Percentiles rank a stretch among this genome's conserved stretches.
Conservation (phyloP, 1,284 basidiomycete genomes). For the Meira nashicola region DNA sequence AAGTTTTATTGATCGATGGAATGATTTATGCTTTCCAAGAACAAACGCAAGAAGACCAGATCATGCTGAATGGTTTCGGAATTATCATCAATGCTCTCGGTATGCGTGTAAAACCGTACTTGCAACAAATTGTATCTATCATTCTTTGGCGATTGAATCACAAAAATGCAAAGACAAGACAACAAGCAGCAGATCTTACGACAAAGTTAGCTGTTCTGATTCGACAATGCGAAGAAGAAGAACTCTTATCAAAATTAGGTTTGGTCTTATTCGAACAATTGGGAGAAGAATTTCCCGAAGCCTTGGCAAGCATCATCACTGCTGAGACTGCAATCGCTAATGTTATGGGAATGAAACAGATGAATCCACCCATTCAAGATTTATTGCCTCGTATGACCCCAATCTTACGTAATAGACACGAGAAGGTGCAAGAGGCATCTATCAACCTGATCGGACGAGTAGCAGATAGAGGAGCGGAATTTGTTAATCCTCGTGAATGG, state of each 20-base stretch:
- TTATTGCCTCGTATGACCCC: constrained; percentile 97
- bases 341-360: constrained; percentile 99
- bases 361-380: constrained; percentile 99
- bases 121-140: constrained; percentile 98
- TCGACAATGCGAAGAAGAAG: constrained; percentile 97
- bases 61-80: constrained; percentile 98
- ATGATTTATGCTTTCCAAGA: constrained; percentile 99
- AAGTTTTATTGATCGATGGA: constrained; percentile 89
- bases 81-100: constrained; percentile 94
- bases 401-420: constrained; percentile 95
- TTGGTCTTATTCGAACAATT: constrained; percentile 97
- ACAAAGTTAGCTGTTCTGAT: constrained; percentile 91
- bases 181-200: constrained; percentile 95
- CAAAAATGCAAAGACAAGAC: constrained; percentile 97
- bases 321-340: constrained; percentile 98
- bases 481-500: constrained; percentile 97
- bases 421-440: constrained; percentile 98
- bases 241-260: constrained; percentile 89
- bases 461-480: constrained; percentile 97
- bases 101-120: constrained; percentile 95
- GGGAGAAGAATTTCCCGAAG: constrained; percentile 98
- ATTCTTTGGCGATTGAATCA: constrained; percentile 98
- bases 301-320: constrained; percentile 91
- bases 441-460: constrained; percentile 99
- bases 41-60: constrained; percentile 95